Evolutionary conservation across 2,329 filamentous ascomycete genomes (phyloP), one percentile per base, ranked within the genome.

Genomic region (Aureobasidium uvarum): DNA sequence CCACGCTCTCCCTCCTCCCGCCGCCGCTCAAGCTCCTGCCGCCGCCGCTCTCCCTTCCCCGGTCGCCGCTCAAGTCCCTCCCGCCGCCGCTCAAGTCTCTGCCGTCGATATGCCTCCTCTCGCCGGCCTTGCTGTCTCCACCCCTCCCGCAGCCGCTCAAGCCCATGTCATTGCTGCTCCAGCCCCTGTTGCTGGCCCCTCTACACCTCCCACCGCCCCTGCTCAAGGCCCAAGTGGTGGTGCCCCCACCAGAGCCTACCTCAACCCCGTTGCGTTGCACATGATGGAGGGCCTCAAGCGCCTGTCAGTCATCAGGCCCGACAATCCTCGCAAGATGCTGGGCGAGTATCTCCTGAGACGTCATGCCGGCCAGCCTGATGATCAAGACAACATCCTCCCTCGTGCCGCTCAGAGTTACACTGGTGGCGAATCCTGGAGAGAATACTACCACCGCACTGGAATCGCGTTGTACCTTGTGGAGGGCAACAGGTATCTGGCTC

Each of bases 211-310:
- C n/a, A 14, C 5, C 8, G 41, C 5, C n/a, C 4, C 28, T 31
- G 28, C 41, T 43, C 41, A 36, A 36, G 11, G 10, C 3, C 10
- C 33, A 11, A 13, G 10, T 3, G 10, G 11, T 36, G 81, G 81
- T 6, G 78, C 77, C 25, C 78, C 80, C 1, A 81, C 80, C 33
- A 72, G 81, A 13, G 77, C 81, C 51, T 83, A 81, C 69, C 69
- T 83, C 68, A 83, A 83, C 67, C 74, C 77, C 70, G 74, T 81
- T 69, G 75, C 83, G 39, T 83, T 81, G 64, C 76, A 82, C 72
- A 68, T 83, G 70, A 72, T 83, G 46, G 81, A 83, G 71, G 81
- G 78, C 6, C 81, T 83, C 80, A 83, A 83, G 74, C 77, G 79
- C 71, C 67, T 83, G 54, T 80, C 78, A 20, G 77, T 77, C 18